Percentiles rank a stretch among this genome's conserved stretches.
phyloP scores from a whole-genome alignment of 345 rosid species.

The Moricandia arvensis region DNA sequence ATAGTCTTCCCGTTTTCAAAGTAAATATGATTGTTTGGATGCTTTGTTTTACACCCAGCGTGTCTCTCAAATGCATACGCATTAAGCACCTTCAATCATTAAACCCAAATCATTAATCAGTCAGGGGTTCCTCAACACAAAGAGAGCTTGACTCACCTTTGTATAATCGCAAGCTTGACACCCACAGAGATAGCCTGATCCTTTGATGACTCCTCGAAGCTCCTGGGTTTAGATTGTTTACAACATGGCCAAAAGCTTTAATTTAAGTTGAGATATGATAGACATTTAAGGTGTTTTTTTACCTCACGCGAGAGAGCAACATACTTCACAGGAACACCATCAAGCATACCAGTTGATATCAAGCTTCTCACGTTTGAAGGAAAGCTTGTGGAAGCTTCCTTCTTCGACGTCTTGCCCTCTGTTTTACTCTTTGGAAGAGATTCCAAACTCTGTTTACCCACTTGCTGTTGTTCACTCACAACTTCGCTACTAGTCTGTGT shows the following conservation, averaged over 20 bases:
- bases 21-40: slow-evolving; percentile 92
- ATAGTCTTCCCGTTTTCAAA: slow-evolving; percentile 95
- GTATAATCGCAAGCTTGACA: slow-evolving; percentile 73
- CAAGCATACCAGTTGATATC: slow-evolving; percentile 92
- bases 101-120: neutral
- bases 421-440: slow-evolving; percentile 53
- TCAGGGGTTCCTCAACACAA: neutral
- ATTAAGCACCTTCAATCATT: slow-evolving; percentile 60
- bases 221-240: slow-evolving; percentile 46
- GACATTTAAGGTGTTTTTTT: slow-evolving; percentile 28
- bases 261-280: neutral
- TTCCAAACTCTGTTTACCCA: slow-evolving; percentile 50
- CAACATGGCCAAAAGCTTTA: neutral
- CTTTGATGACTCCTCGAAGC: slow-evolving; percentile 77
- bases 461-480: neutral
- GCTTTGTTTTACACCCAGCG: slow-evolving; percentile 91
- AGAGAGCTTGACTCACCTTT: slow-evolving; percentile 44
- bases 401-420: slow-evolving; percentile 55
- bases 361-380: slow-evolving; percentile 93
- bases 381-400: slow-evolving; percentile 84
- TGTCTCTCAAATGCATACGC: slow-evolving; percentile 92
- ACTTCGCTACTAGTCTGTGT: neutral
- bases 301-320: slow-evolving; percentile 79
- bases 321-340: slow-evolving; percentile 87
- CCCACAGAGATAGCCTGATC: slow-evolving; percentile 90